phyloP scores from a whole-genome alignment of 2,329 filamentous ascomycete genomes.

The Apiospora pterosperma region DNA sequence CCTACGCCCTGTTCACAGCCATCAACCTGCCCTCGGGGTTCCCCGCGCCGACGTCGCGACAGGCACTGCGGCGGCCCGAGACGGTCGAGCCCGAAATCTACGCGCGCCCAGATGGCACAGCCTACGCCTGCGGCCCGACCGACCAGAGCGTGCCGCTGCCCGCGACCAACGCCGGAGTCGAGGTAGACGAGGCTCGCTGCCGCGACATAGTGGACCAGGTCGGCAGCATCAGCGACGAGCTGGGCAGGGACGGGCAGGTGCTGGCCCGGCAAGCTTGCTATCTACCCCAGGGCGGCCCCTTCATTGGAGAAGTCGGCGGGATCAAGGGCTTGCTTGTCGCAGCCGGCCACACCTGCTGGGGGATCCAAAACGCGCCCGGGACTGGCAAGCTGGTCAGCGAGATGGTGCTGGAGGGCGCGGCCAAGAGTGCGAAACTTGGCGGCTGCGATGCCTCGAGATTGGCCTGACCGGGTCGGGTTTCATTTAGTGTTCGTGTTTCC shows the following conservation, averaged over 20 bases:
- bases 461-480: constrained; percentile 14
- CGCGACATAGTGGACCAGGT: constrained; percentile 68
- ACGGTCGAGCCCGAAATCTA: constrained; percentile 73
- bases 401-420: constrained; percentile 58
- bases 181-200: constrained; percentile 62
- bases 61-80: constrained; percentile 24
- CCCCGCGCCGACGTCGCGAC: constrained; percentile 24
- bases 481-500: too few relatives aligned
- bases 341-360: constrained; percentile 77
- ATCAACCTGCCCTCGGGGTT: constrained; percentile 60
- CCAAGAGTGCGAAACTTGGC: constrained; percentile 54
- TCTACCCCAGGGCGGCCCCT: constrained; percentile 66
- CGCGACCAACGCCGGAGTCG: constrained; percentile 56
- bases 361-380: constrained; percentile 75
- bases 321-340: constrained; percentile 65
- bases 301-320: constrained; percentile 62
- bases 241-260: constrained; percentile 55
- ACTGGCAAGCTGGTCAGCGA: constrained; percentile 66
- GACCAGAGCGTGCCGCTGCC: constrained; percentile 63
- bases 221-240: constrained; percentile 45
- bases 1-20: constrained; percentile 67
- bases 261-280: constrained; percentile 71
- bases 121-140: constrained; percentile 70
- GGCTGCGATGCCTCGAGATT: constrained; percentile 52
- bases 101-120: constrained; percentile 68